Conservation (phyloP, 768 basidiomycete genomes). For the Termitomyces sp. region DNA sequence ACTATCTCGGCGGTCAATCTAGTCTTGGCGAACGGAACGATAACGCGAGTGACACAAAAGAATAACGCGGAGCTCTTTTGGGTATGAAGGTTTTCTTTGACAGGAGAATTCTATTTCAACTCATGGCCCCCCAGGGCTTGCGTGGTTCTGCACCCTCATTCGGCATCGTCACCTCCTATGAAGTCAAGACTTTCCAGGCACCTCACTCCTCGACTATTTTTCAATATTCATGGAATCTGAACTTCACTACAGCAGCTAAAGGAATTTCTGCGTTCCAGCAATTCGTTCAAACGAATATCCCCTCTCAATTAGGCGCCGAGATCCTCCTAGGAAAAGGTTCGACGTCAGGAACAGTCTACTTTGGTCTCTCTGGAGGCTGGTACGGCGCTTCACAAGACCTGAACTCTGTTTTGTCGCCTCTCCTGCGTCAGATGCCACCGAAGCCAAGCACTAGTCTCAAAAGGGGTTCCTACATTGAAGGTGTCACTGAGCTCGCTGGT, state of each 20-base stretch:
- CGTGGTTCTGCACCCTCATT: conserved; percentile 21
- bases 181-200: conserved; percentile 16
- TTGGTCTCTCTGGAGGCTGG: conserved; percentile 28
- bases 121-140: conserved; percentile 8
- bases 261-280: conserved; percentile 32
- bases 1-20: conserved; percentile 36
- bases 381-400: conserved; percentile 10
- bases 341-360: conserved; percentile 23
- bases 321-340: conserved; percentile 27
- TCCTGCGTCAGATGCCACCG: conserved; percentile 13
- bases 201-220: conserved; percentile 17
- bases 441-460: conserved; percentile 3
- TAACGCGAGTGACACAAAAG: conserved; percentile 32
- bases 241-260: conserved; percentile 24
- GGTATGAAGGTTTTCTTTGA: background rate
- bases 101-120: background rate
- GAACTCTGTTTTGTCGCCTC: conserved; percentile 11
- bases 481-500: conserved; percentile 10
- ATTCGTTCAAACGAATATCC: conserved; percentile 29
- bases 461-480: conserved; percentile 17
- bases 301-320: conserved; percentile 32
- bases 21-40: conserved; percentile 45
- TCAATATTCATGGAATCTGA: conserved; percentile 34
- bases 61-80: conserved; percentile 43
- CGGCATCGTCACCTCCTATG: conserved; percentile 17